Base-by-base conservation (phyloP, 2,329 filamentous ascomycete genomes). In the Botrytis fragariae region DNA sequence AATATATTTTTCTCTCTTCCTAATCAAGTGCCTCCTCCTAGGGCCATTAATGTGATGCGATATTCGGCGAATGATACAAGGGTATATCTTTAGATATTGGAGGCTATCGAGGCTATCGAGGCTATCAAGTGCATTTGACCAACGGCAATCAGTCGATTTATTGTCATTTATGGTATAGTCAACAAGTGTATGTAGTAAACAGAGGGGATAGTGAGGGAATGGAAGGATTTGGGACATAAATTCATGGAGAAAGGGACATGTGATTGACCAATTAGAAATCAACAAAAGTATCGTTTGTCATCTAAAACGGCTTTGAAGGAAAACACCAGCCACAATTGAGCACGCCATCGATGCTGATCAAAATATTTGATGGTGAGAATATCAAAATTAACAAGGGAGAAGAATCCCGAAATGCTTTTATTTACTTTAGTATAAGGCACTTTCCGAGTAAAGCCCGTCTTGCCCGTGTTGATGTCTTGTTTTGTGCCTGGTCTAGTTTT, bases 71-170 rank as follows among this genome's bases (percentile, higher is more conserved):
- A 68, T 73, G 70, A 70, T 29, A 48, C 62, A 69, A 32, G 71
- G 71, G 61, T 71, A 59, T 32, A 70, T 73, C 71, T 25, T 69
- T 44, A 62, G 48, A 60, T 59, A 44, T 67, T 44, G 25, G 57
- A 64, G 72, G 73, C 69, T 63, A 74, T 73, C 62, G 61, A 64
- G 72, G 73, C 69, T 63, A 74, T 73, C 62, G 69, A 71, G 68
- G 64, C 60, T 54, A 45, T 65, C 35, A 39, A 57, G 62, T 51
- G 71, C 59, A 57, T 39, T 68, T 60, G 51, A 68, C 51, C 62
- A 68, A 61, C 39, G 32, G 18, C 25, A 68, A 59, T 61, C 37
- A 29, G 42, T 68, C 62, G 32, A 68, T 72, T 72, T 44, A 45
- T 44, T 59, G 32, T 65, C 54, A 57, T 44, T 72, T 72, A 25